phyloP scores from a whole-genome alignment of 192 early-diverging fungal species.

The Gryganskiella cystojenkinii region DNA sequence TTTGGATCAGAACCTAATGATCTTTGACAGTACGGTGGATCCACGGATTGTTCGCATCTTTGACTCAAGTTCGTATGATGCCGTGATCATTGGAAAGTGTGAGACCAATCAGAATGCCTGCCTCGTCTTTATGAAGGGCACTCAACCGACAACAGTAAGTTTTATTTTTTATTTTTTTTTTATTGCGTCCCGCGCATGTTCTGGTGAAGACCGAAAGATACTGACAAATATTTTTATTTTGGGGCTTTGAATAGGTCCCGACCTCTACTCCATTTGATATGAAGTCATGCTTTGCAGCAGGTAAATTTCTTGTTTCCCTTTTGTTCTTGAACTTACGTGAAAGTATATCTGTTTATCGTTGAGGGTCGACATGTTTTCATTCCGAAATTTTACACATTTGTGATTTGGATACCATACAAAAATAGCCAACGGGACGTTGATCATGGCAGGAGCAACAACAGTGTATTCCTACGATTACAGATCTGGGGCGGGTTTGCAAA shows the following conservation, averaged over 20 bases:
- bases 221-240: not conserved
- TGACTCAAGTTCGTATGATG: conserved; percentile 6
- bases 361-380: not conserved
- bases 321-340: not conserved
- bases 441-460: no score
- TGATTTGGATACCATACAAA: no score
- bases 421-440: no score
- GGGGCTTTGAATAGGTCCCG: not conserved
- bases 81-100: conserved; percentile 9
- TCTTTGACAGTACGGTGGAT: not conserved
- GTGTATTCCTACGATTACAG: not conserved
- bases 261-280: conserved; percentile 2
- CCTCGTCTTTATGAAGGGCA: conserved; percentile 6
- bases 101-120: not conserved
- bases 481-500: not conserved
- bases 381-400: not conserved
- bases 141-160: not conserved
- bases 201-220: no score
- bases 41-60: conserved; percentile 2
- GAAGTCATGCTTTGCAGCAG: conserved; percentile 6
- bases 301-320: not conserved
- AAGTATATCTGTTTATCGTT: not conserved
- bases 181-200: no score
- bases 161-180: no score
- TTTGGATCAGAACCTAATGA: not conserved